Evolutionary conservation across 208 protist species (phyloP).

Genomic region (Balamuthia mandrillaris): DNA sequence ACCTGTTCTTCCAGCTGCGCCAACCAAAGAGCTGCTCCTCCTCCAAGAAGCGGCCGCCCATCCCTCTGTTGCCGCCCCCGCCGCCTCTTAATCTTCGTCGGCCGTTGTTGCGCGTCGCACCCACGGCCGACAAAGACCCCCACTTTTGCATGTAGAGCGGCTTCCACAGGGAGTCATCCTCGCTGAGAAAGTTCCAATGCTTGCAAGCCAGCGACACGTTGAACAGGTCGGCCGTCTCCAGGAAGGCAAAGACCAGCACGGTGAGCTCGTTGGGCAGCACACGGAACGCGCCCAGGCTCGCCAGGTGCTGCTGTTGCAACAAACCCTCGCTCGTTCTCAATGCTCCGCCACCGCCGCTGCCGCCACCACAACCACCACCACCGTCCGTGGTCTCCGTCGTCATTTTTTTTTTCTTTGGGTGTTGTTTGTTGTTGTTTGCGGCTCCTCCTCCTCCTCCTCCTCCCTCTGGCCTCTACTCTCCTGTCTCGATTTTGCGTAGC

Average conservation of each 20-base stretch:
- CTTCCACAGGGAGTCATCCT: conserved; percentile 23
- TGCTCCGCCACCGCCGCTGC: too few species aligned
- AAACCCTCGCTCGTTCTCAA: too few species aligned
- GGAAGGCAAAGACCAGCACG: not conserved
- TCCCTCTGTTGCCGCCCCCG: not conserved
- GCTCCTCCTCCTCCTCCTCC: too few species aligned
- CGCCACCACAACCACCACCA: too few species aligned
- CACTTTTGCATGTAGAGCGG: not conserved
- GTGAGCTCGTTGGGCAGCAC: conserved; percentile 10
- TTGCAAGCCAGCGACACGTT: not conserved
- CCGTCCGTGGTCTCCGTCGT: too few species aligned
- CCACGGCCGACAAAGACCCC: not conserved
- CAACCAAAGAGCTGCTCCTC: conserved; percentile 1
- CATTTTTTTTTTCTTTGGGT: too few species aligned
- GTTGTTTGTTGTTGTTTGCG: too few species aligned
- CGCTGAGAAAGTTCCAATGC: conserved; percentile 2
- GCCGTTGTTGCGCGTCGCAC: not conserved
- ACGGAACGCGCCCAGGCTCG: too few species aligned
- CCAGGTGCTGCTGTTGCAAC: too few species aligned
- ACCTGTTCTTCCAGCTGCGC: conserved; percentile 26
- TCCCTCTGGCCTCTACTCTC: too few species aligned
- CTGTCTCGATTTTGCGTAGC: too few species aligned
- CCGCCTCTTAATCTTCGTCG: not conserved
- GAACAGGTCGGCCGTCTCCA: not conserved
- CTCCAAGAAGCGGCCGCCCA: not conserved